Evolutionary conservation across 306 rosid genomes (phyloP).

Genomic region (Boehmeria nivea): DNA sequence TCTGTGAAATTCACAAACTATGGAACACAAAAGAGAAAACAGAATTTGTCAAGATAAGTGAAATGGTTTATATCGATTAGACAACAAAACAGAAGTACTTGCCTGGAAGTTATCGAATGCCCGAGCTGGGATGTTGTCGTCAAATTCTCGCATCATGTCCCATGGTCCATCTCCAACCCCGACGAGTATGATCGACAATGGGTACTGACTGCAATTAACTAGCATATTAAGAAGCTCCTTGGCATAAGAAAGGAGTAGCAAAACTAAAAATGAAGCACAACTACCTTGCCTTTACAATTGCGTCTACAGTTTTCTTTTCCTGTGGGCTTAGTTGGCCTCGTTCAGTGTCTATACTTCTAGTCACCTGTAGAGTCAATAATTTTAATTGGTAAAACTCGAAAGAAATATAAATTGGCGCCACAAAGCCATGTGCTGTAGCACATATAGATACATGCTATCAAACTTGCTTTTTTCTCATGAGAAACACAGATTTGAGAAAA

Average conservation of each 20-base stretch:
- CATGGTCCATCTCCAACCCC: constrained; percentile 99
- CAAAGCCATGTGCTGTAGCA: too few species aligned
- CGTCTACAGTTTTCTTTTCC: constrained; percentile 78
- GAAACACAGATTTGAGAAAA: too few species aligned
- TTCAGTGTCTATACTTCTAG: constrained; percentile 82
- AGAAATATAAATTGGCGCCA: too few species aligned
- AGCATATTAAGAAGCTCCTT: constrained; percentile 7
- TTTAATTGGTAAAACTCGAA: constrained; percentile 19
- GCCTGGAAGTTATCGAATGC: constrained; percentile 94
- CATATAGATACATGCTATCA: too few species aligned
- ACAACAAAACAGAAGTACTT: constrained; percentile 11
- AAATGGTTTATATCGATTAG: neutral
- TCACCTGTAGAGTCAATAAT: constrained; percentile 49
- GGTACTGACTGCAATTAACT: constrained; percentile 51
- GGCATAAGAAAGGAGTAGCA: neutral
- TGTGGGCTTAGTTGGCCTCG: constrained; percentile 82
- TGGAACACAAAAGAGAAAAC: constrained; percentile 21
- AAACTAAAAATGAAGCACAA: constrained; percentile 18
- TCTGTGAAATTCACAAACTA: constrained; percentile 95
- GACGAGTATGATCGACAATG: constrained; percentile 79
- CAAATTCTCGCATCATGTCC: constrained; percentile 94
- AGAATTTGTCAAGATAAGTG: constrained; percentile 4
- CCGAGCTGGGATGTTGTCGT: constrained; percentile 90
- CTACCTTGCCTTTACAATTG: constrained; percentile 94
- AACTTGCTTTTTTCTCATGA: too few species aligned